phyloP scores from a whole-genome alignment of 176 grass and related monocot species.

The Chloris gayana region DNA sequence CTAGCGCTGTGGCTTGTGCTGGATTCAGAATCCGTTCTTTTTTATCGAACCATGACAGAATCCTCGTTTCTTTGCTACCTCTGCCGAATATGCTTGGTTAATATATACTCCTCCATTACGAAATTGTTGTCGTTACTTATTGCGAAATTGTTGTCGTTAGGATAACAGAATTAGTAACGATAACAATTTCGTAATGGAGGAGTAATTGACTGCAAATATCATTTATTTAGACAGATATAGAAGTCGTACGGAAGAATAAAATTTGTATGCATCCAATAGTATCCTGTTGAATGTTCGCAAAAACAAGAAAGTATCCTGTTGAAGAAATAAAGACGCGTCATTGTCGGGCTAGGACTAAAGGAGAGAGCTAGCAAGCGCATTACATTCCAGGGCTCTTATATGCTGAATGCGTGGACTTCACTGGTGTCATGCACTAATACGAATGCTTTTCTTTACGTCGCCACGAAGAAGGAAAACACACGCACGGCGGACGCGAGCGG shows the following conservation, averaged over 20 bases:
- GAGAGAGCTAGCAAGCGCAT: slow-evolving; percentile 12
- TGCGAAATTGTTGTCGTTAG: too few relatives aligned
- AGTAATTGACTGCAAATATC: not conserved
- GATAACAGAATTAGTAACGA: too few relatives aligned
- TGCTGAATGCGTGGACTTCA: slow-evolving; percentile 40
- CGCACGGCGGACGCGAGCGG: slow-evolving; percentile 7
- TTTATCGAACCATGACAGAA: too few relatives aligned
- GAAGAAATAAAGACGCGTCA: slow-evolving; percentile 2
- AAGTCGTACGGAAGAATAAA: not conserved
- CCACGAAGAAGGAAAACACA: not conserved
- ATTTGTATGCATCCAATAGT: not conserved
- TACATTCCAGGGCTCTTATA: slow-evolving; percentile 9
- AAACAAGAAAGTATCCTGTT: slow-evolving; percentile 1
- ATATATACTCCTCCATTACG: too few relatives aligned
- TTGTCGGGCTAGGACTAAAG: slow-evolving; percentile 16
- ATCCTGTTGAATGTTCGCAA: not conserved
- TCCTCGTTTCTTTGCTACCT: not conserved
- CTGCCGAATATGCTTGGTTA: not conserved
- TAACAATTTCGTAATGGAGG: too few relatives aligned
- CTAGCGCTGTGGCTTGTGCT: not conserved
- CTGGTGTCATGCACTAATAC: slow-evolving; percentile 22
- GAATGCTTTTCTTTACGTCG: not conserved
- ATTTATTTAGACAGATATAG: not conserved
- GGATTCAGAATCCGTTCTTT: not conserved
- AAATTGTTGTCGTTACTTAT: too few relatives aligned